A percentile compares a stretch with the other conserved stretches of the same genome.
phyloP scores from a whole-genome alignment of 441 rosid species.

The Gossypium laxum region DNA sequence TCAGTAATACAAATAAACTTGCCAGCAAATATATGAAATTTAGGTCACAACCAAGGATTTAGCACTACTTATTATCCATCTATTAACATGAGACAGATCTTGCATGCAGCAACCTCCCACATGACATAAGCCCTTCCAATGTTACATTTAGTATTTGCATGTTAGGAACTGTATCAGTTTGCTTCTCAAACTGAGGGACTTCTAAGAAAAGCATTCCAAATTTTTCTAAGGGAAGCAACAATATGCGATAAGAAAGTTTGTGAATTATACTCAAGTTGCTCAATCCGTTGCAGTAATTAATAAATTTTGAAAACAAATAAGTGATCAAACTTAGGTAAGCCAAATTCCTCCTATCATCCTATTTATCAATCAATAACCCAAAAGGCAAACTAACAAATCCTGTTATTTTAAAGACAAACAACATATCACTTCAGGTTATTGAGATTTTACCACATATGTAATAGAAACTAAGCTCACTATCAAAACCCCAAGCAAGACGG shows the following conservation, averaged over 20 bases:
- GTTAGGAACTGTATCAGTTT: not conserved
- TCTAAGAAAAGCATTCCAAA: not conserved
- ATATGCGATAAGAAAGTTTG: not conserved
- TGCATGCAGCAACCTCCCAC: not conserved
- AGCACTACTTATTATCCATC: not conserved
- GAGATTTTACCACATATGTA: conserved; percentile 81
- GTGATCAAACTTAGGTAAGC: not conserved
- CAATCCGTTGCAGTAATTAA: not conserved
- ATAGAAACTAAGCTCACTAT: conserved; percentile 73
- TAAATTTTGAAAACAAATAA: not conserved
- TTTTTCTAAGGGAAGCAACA: not conserved
- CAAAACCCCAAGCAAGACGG: conserved; percentile 87
- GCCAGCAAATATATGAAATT: not conserved
- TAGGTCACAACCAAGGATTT: not conserved
- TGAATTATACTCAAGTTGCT: conserved; percentile 2
- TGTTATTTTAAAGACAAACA: conserved; percentile 3
- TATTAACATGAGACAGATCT: not conserved
- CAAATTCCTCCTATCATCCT: not conserved
- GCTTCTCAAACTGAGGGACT: not conserved
- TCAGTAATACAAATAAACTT: not conserved
- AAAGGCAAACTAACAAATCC: conserved; percentile 3
- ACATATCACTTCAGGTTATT: conserved; percentile 15
- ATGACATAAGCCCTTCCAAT: not conserved
- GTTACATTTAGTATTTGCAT: not conserved
- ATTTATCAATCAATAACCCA: conserved; percentile 1